Evolutionary conservation across 1,284 basidiomycete species (phyloP).

Genomic region (Exsudoporus floridanus): DNA sequence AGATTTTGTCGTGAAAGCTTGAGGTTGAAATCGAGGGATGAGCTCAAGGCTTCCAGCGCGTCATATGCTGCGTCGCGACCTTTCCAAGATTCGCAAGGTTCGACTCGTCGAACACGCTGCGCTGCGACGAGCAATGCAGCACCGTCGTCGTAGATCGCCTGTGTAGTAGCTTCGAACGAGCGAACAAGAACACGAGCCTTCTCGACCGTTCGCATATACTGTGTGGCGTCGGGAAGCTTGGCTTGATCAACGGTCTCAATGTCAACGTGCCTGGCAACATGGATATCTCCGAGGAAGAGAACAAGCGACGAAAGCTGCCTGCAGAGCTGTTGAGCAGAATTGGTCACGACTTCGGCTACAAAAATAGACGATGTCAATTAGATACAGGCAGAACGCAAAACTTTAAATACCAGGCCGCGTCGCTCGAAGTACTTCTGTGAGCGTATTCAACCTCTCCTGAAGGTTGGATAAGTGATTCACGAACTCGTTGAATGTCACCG

Average conservation of each 20-base stretch:
- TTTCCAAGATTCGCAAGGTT: constrained; percentile 31
- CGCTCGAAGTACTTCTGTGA: constrained; percentile 22
- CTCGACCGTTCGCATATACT: constrained; percentile 45
- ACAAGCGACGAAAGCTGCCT: constrained; percentile 45
- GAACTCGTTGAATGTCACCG: constrained; percentile 27
- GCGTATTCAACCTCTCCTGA: constrained; percentile 18
- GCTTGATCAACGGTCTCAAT: constrained; percentile 46
- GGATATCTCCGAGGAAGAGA: constrained; percentile 46
- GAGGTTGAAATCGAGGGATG: constrained; percentile 38
- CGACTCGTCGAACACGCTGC: constrained; percentile 37
- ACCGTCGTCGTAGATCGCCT: constrained; percentile 54
- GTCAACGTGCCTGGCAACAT: constrained; percentile 52
- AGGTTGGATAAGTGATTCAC: constrained; percentile 13
- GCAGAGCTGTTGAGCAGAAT: constrained; percentile 34
- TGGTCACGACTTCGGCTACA: constrained; percentile 22
- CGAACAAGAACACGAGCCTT: constrained; percentile 49
- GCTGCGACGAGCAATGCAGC: constrained; percentile 43
- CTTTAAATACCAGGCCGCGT: constrained; percentile 24
- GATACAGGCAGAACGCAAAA: not conserved
- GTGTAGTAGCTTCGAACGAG: constrained; percentile 48
- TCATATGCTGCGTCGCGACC: constrained; percentile 30
- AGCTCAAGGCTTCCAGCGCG: constrained; percentile 32
- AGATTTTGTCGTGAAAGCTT: constrained; percentile 40
- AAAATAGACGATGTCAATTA: constrained; percentile 6
- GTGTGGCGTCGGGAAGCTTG: constrained; percentile 30